Conservation (phyloP, 179 eudicot genomes). For the Silene noctiflora region DNA sequence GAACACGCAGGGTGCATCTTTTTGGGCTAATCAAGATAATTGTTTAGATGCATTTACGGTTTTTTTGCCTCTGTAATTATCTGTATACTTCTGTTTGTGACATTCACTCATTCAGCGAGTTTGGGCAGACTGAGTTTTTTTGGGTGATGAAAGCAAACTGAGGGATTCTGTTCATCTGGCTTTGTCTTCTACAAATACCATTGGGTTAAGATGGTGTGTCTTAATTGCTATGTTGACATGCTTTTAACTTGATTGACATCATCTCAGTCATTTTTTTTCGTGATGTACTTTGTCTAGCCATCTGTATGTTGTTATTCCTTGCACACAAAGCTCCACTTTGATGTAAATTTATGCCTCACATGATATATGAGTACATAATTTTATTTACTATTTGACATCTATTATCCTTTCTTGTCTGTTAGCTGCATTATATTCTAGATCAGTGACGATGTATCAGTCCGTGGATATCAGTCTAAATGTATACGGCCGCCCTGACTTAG, state of each 20-base stretch:
- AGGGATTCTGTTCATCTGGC: background rate
- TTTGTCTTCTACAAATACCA: no score
- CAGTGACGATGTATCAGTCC: background rate
- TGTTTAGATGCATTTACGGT: background rate
- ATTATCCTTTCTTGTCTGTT: background rate
- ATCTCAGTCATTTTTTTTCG: background rate
- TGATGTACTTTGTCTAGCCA: background rate
- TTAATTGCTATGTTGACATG: background rate
- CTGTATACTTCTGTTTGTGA: background rate
- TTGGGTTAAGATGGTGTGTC: background rate
- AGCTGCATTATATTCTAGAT: background rate
- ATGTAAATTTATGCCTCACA: background rate
- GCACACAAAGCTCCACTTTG: background rate
- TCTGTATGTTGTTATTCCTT: background rate
- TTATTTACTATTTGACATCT: background rate
- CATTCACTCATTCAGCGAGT: background rate
- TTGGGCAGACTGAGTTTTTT: background rate
- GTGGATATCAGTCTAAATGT: conserved; percentile 2
- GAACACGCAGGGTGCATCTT: background rate
- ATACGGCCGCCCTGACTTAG: background rate
- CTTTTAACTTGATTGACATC: background rate
- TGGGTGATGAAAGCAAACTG: background rate
- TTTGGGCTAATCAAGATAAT: background rate
- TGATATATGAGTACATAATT: background rate
- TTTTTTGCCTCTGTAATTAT: background rate